Evolutionary conservation across 2,329 filamentous ascomycete species (phyloP).

Genomic region (Cercospora brassicicola): DNA sequence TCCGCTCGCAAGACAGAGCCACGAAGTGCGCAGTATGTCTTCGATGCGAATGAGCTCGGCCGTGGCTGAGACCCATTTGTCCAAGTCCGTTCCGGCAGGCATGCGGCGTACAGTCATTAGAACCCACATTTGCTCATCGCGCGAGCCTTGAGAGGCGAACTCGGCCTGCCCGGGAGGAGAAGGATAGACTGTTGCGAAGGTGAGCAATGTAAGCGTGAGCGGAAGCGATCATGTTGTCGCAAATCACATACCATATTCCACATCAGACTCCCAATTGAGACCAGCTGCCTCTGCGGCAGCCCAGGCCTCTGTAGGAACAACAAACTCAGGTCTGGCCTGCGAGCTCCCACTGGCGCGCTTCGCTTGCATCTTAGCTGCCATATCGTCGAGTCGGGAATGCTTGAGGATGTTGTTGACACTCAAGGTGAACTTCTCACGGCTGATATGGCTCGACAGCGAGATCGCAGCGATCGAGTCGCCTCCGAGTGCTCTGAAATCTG

Average conservation of each 20-base stretch:
- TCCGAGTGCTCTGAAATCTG: slow-evolving; percentile 48
- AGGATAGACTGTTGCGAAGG: not conserved
- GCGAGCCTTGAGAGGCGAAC: not conserved
- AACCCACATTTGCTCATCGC: not conserved
- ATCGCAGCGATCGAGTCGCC: slow-evolving; percentile 50
- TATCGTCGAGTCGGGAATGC: not conserved
- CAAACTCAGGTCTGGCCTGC: not conserved
- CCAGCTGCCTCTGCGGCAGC: not conserved
- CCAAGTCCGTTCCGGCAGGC: not conserved
- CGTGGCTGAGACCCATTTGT: not conserved
- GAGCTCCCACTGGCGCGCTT: not conserved
- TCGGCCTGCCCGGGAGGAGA: not conserved
- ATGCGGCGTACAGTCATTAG: not conserved
- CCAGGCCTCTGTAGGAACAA: not conserved
- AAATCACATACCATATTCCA: not conserved
- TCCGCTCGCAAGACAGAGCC: not conserved
- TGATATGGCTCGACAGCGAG: slow-evolving; percentile 40
- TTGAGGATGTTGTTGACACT: not conserved
- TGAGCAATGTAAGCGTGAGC: not conserved
- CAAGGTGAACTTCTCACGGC: not conserved
- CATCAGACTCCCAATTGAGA: not conserved
- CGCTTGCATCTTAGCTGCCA: not conserved
- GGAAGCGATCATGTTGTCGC: not conserved
- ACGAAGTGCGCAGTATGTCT: not conserved
- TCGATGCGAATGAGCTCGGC: not conserved